Conservation (phyloP, 805 yeast species). For the Scheffersomyces ergatensis region DNA sequence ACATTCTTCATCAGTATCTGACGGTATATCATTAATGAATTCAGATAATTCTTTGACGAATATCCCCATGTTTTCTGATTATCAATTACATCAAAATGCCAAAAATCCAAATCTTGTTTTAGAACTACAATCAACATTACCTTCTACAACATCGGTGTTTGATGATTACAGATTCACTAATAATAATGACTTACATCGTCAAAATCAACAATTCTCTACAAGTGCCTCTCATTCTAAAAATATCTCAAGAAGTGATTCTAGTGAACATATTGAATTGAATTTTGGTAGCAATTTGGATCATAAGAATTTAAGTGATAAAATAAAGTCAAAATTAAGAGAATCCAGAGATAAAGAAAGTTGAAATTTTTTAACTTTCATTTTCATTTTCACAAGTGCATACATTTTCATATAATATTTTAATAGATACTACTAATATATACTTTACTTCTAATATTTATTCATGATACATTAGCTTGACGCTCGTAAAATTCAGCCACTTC, state of each 20-base stretch:
- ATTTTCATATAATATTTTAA: too few species aligned
- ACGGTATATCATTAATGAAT: slow-evolving; percentile 60
- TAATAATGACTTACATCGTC: not conserved
- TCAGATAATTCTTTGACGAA: slow-evolving; percentile 62
- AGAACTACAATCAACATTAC: slow-evolving; percentile 22
- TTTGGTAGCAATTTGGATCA: slow-evolving; percentile 16
- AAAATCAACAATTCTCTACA: too few species aligned
- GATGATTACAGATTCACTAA: slow-evolving; percentile 27
- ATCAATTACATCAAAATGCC: slow-evolving; percentile 34
- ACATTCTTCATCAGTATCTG: slow-evolving; percentile 45
- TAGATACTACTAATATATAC: too few species aligned
- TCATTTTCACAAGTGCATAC: too few species aligned
- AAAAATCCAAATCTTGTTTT: slow-evolving; percentile 17
- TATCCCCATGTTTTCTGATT: slow-evolving; percentile 61
- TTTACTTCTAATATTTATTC: slow-evolving; percentile 3
- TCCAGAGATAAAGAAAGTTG: slow-evolving; percentile 18
- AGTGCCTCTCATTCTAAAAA: not conserved
- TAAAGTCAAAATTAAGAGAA: slow-evolving; percentile 34
- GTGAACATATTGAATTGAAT: slow-evolving; percentile 28
- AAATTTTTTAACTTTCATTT: too few species aligned
- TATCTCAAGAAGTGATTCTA: slow-evolving; percentile 19
- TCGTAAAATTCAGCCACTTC: slow-evolving; percentile 83
- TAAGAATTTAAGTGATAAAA: slow-evolving; percentile 27
- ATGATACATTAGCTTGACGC: slow-evolving; percentile 52
- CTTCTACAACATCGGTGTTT: slow-evolving; percentile 27